Evolutionary conservation across 1,284 basidiomycete genomes (phyloP), one percentile per base, ranked within the genome.

Genomic region (Cutaneotrichosporon dermatis): DNA sequence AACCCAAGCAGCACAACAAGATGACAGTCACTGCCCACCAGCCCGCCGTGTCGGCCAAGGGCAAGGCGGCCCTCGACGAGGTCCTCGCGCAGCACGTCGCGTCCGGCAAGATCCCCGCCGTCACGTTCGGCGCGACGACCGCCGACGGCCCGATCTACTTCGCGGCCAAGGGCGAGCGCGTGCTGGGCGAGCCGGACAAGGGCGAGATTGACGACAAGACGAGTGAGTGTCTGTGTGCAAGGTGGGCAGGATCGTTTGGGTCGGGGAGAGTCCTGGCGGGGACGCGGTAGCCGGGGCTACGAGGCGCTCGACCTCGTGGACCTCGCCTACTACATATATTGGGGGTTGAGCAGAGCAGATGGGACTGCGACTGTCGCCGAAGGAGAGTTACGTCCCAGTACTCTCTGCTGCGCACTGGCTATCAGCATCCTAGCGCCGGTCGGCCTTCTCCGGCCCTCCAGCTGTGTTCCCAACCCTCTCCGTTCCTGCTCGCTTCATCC

Each of bases 121-220:
- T 69, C 10, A 69, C 67, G 51, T 65, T 69, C 50, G 70, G 66
- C 11, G 72, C 63, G 11, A 69, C 70, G 13, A 75, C 65, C 34
- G 67, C 67, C 3, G 63, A 71, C 16, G 70, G 69, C 25, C 59
- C 60, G 35, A 54, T 76, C 1, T 75, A 72, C 54, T 63, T 61
- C 15, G 67, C 66, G 41, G 62, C 66, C 35, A 52, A 45, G 7
- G 75, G 75, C 15, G 67, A 70, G 45, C 63, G 55, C 39, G 63
- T 67, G 4, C 70, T 67, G 44, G 72, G 67, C 12, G 60, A 72
- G 42, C 63, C 64, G 8, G 61, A 65, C 7, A 57, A 65, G 35
- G 71, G 69, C 1, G 13, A 54, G 41, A 62, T 76, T 4, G 57
- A 69, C 41, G 58, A 60, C 36, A 62, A 72, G 39, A 75, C 73